Evolutionary conservation across 495 filamentous ascomycete genomes (phyloP).

Genomic region (Paragyromitra xinjiangensis): DNA sequence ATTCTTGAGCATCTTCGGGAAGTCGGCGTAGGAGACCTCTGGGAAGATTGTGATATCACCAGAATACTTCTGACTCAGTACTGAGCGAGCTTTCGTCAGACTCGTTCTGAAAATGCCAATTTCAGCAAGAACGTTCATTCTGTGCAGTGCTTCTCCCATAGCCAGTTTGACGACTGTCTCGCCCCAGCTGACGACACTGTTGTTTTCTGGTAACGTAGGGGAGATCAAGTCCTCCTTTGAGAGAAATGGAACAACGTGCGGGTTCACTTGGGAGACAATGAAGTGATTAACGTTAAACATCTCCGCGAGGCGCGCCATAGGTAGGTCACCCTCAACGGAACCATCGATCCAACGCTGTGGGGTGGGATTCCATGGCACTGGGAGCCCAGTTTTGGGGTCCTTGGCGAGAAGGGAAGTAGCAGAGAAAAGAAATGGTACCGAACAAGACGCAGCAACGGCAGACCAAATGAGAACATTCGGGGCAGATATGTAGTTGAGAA

Average conservation of each 20-base stretch:
- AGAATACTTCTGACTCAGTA: constrained; percentile 88
- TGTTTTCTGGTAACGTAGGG: constrained; percentile 51
- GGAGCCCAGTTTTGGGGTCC: constrained; percentile 79
- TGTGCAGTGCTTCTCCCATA: constrained; percentile 80
- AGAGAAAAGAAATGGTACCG: constrained; percentile 86
- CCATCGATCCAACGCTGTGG: constrained; percentile 90
- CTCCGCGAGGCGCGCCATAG: constrained; percentile 87
- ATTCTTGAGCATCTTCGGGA: constrained; percentile 81
- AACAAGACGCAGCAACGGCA: constrained; percentile 92
- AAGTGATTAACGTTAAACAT: constrained; percentile 99
- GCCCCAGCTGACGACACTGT: constrained; percentile 65
- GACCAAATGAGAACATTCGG: constrained; percentile 97
- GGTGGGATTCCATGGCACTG: constrained; percentile 82
- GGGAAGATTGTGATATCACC: constrained; percentile 97
- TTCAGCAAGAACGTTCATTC: constrained; percentile 82
- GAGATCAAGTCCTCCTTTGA: constrained; percentile 70
- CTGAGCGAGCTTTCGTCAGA: constrained; percentile 78
- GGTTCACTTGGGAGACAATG: constrained; percentile 96
- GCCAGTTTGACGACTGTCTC: constrained; percentile 76
- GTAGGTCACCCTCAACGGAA: constrained; percentile 91
- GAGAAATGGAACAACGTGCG: constrained; percentile 90
- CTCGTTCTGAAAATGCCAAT: constrained; percentile 82
- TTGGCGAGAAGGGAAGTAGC: constrained; percentile 81
- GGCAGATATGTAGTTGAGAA: constrained; percentile 92
- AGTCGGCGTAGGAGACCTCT: constrained; percentile 74